Conservation (phyloP, 495 filamentous ascomycete genomes). For the Opeltia flavorubescens region DNA sequence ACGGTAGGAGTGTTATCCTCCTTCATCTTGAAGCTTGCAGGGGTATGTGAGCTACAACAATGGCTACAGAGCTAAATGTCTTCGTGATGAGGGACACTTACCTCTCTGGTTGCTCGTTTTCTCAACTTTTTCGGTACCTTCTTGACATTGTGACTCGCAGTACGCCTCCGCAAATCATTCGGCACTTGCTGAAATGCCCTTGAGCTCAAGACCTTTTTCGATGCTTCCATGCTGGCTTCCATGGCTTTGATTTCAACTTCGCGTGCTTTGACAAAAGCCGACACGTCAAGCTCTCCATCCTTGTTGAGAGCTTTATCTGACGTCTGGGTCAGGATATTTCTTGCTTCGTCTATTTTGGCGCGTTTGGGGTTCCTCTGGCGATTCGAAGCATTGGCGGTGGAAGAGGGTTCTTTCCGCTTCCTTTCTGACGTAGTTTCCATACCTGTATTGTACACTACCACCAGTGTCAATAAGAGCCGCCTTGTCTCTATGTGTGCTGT, state of each 20-base stretch:
- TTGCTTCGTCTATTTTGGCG: constrained; percentile 51
- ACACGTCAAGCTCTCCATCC: constrained; percentile 65
- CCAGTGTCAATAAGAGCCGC: too few relatives aligned
- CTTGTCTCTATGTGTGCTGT: too few relatives aligned
- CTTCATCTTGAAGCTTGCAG: constrained; percentile 39
- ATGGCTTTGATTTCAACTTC: constrained; percentile 82
- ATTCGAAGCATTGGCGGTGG: constrained; percentile 3
- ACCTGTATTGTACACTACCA: neutral
- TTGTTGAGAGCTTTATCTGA: constrained; percentile 53
- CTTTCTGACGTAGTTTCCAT: neutral
- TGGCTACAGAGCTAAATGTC: neutral
- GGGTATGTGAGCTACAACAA: neutral
- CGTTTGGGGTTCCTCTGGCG: constrained; percentile 36
- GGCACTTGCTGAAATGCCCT: constrained; percentile 87
- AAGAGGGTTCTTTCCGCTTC: constrained; percentile 11
- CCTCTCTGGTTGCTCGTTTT: constrained; percentile 56
- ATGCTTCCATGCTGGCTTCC: constrained; percentile 59
- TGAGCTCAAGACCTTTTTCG: constrained; percentile 49
- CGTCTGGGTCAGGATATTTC: constrained; percentile 59
- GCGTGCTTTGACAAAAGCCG: constrained; percentile 66
- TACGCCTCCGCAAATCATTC: constrained; percentile 65
- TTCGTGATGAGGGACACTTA: constrained; percentile 15
- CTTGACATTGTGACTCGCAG: constrained; percentile 90
- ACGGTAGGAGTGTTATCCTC: constrained; percentile 88
- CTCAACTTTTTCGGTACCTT: constrained; percentile 70